Evolutionary conservation across 164 flowering plant genomes (phyloP), one percentile per base, ranked within the genome.

Genomic region (Taxillus chinensis): DNA sequence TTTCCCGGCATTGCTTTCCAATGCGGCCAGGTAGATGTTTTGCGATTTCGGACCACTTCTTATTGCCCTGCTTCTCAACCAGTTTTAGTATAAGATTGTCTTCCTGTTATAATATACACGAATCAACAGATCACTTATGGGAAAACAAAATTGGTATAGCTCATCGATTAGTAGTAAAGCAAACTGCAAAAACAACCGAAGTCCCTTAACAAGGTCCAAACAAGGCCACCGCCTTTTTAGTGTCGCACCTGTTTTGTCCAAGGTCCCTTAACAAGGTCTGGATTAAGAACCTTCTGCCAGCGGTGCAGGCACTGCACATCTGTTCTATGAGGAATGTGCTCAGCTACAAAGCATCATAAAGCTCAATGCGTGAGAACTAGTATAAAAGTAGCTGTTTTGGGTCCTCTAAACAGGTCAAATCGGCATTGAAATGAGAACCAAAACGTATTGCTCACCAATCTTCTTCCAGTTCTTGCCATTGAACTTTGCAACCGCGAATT

Each of bases 1-100:
- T 51, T 51, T 51, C 54, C 3, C 54, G 54, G 54, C 54, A 51
- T 51, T 51, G 54, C 54, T 51, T 51, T 16, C 54, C 54, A 4
- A 51, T 51, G 27, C 54, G 54, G 15, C 54, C 54, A 14, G 54
- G 54, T 51, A 51, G 15, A 3, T 15, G 15, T 8, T 51, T 51
- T 51, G 54, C 54, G 15, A 51, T 51, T 3, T 14, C 27, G 5
- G 54, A 51, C 54, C 54, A 51, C 8, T 8, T 51, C 54, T 51
- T 51, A 15, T 27, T 14, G 15, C 54, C 54, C n/a, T 51, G 8
- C 8, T 51, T 51, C 15, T 51, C 27, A 4, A 51, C 54, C 10
- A 51, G 15, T 27, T 51, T 27, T 0, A 51, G n/a, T 14, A 51
- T 51, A 51, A 5, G 15, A n/a, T 51, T 10, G 15, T 51, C 54